Percentiles rank a stretch among this genome's conserved stretches.
Evolutionary conservation across 2,329 filamentous ascomycete genomes (phyloP).

Genomic region (Colletotrichum graminicola): DNA sequence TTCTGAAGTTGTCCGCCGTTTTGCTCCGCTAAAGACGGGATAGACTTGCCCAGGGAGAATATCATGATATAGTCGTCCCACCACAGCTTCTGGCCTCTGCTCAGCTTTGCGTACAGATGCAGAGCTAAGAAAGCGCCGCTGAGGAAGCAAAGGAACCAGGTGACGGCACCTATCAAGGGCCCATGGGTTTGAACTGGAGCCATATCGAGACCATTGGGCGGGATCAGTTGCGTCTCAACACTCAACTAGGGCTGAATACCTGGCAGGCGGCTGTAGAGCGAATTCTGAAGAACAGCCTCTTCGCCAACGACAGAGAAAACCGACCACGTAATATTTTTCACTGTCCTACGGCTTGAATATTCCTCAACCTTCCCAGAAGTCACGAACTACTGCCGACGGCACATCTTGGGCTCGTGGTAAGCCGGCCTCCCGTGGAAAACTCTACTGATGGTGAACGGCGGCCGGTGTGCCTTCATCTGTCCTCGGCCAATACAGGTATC

Average conservation of each 20-base stretch:
- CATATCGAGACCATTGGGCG: slow-evolving; percentile 14
- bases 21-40: fast-evolving
- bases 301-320: neutral
- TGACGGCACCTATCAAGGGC: slow-evolving; percentile 42
- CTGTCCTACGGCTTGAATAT: too few relatives aligned
- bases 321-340: neutral
- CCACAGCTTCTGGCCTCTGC: slow-evolving; percentile 41
- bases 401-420: neutral
- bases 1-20: fast-evolving
- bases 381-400: neutral
- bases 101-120: slow-evolving; percentile 45
- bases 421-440: neutral
- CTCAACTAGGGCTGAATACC: slow-evolving; percentile 12
- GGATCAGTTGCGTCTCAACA: neutral
- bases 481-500: too few relatives aligned
- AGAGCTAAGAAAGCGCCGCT: slow-evolving; percentile 44
- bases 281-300: neutral
- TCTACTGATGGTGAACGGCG: slow-evolving; percentile 4
- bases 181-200: slow-evolving; percentile 19
- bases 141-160: slow-evolving; percentile 48
- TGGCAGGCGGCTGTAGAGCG: neutral
- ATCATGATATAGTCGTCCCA: slow-evolving; percentile 46
- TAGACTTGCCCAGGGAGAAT: slow-evolving; percentile 47
- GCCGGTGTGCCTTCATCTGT: too few relatives aligned
- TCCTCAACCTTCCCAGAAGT: too few relatives aligned